Evolutionary conservation across 2,329 filamentous ascomycete genomes (phyloP).

Genomic region (Exophiala spinifera): DNA sequence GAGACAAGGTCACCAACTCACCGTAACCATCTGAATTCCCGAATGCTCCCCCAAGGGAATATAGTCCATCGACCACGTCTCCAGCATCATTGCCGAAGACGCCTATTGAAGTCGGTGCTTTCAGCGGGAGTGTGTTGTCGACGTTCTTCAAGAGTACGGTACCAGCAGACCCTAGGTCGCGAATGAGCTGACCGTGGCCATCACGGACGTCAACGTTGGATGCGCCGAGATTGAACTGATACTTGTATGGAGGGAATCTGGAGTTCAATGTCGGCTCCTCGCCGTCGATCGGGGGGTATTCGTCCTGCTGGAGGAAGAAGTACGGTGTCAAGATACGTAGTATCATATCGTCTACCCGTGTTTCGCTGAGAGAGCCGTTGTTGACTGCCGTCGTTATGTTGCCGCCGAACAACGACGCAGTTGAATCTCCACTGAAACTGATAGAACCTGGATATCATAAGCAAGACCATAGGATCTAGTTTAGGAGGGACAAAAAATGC

Average conservation of each 20-base stretch:
- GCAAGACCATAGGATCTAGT: background rate
- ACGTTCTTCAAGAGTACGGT: constrained; percentile 56
- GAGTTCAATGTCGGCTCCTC: constrained; percentile 16
- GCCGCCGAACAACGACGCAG: constrained; percentile 33
- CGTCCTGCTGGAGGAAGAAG: constrained; percentile 43
- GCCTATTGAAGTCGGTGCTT: constrained; percentile 44
- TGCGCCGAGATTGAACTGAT: constrained; percentile 15
- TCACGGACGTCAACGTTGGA: constrained; percentile 48
- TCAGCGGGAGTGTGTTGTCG: constrained; percentile 50
- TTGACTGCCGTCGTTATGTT: constrained; percentile 38
- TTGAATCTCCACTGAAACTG: constrained; percentile 9
- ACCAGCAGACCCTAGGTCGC: constrained; percentile 56
- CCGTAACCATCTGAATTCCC: constrained; percentile 14
- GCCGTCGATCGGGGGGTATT: constrained; percentile 29
- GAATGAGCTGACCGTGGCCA: constrained; percentile 35
- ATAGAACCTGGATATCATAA: constrained; percentile 20
- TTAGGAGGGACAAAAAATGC: background rate
- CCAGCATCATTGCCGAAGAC: constrained; percentile 50
- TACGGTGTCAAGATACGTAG: constrained; percentile 47
- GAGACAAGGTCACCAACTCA: too few species aligned
- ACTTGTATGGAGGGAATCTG: constrained; percentile 9
- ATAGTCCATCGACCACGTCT: constrained; percentile 19
- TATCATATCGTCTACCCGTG: constrained; percentile 48
- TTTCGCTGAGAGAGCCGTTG: constrained; percentile 41
- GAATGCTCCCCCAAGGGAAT: constrained; percentile 15